Evolutionary conservation across 2,329 filamentous ascomycete species (phyloP).

Genomic region (Diaporthe longicolla): DNA sequence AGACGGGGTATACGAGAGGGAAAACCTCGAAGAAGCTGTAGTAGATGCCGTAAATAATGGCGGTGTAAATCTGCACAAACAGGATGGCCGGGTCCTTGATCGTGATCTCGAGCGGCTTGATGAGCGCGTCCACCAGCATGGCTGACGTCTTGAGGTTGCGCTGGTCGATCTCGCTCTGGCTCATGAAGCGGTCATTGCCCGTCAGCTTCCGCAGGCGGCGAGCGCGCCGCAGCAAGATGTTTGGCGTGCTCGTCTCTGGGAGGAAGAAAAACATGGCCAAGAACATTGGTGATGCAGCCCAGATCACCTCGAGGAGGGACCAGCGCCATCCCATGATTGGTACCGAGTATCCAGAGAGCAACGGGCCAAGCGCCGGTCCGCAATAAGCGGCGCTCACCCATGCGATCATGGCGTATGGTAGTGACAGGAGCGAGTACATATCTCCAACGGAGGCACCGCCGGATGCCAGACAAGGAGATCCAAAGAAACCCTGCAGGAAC

Average conservation of each 20-base stretch:
- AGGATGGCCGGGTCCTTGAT: conserved; percentile 73
- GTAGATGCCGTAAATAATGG: conserved; percentile 74
- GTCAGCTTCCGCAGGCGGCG: conserved; percentile 72
- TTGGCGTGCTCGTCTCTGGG: conserved; percentile 73
- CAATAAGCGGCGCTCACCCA: conserved; percentile 68
- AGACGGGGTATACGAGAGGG: conserved; percentile 71
- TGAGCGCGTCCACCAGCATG: conserved; percentile 68
- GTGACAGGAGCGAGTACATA: conserved; percentile 67
- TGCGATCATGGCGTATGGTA: conserved; percentile 71
- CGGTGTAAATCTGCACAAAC: conserved; percentile 74
- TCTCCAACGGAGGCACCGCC: conserved; percentile 67
- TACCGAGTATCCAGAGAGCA: conserved; percentile 73
- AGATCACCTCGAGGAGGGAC: conserved; percentile 75
- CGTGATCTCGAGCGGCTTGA: conserved; percentile 73
- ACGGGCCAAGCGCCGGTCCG: conserved; percentile 69
- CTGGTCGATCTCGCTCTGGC: conserved; percentile 76
- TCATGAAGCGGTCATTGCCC: conserved; percentile 68
- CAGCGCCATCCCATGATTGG: conserved; percentile 73
- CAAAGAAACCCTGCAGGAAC: conserved; percentile 77
- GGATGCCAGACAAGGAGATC: conserved; percentile 74
- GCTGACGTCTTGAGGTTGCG: conserved; percentile 62
- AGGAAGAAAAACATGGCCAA: conserved; percentile 73
- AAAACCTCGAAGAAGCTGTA: conserved; percentile 78
- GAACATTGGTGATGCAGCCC: conserved; percentile 71
- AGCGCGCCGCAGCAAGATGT: conserved; percentile 73